Evolutionary conservation across 805 yeast species (phyloP), one percentile per base, ranked within the genome.

Genomic region (Metschnikowia arizonensis): DNA sequence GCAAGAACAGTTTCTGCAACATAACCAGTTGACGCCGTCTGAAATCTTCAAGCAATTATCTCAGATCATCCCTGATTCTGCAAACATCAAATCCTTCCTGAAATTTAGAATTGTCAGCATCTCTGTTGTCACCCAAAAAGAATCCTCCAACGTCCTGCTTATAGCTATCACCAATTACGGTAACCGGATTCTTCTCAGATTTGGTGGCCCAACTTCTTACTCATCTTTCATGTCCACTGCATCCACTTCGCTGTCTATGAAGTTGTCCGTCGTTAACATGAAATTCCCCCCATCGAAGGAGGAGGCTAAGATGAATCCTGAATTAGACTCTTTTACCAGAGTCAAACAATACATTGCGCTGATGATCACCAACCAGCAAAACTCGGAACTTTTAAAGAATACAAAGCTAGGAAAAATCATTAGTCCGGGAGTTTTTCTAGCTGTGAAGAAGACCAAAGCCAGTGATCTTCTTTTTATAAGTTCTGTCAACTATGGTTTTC

Each of bases 401-500:
- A 74, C 85, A 23, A 69, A 76, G 33, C 69, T 80, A 9, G 74
- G 85, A 21, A 74, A 78, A 26, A 70, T 90, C 10, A 71, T 88
- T 25, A 81, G 95, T 17, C 96, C 97, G 0, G 96, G 95, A n/a
- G 82, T 88, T 3, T 90, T 82, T 57, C 73, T 90, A 49, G 83
- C 87, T 32, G 85, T 83, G 10, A 69, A 69, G 45, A 76, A 78
- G 42, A 68, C 73, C 3, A 68, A 65, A 43, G 60, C 60, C 35
- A 65, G 73, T 4, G 75, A 71, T 48, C 75, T 76, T 44, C 64
- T 88, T 18, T 88, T 85, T 61, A 82, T 85, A 3, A 74, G 91
- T 38, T 83, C 88, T 7, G 84, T 93, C 6, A 97, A 93, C 63
- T 83, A 87, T 58, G 96, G 97, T 34, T 74, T 85, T 33, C 68